phyloP scores from a whole-genome alignment of 805 yeast genomes.

The Scheffersomyces coipomensis region DNA sequence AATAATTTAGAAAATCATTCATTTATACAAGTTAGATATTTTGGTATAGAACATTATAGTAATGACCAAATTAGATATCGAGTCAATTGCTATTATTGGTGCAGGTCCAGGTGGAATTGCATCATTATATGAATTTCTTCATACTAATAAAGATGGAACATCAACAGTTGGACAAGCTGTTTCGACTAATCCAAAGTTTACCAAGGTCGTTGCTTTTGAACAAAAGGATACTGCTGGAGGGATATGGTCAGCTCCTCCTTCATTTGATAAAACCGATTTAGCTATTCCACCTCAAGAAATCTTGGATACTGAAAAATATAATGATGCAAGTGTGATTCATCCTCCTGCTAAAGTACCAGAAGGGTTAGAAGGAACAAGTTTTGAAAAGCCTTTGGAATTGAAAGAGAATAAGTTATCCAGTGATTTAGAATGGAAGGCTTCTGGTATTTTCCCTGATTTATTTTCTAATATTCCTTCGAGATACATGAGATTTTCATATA shows the following conservation, averaged over 20 bases:
- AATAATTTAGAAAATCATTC: too few relatives aligned
- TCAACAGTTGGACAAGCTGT: constrained; percentile 16
- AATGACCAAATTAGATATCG: constrained; percentile 14
- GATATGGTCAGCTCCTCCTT: constrained; percentile 41
- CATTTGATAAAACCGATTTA: constrained; percentile 17
- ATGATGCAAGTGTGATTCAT: constrained; percentile 31
- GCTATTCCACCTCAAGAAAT: constrained; percentile 28
- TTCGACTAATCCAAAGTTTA: constrained; percentile 21
- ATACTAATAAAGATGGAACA: constrained; percentile 25
- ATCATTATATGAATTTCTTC: constrained; percentile 27
- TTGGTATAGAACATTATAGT: too few relatives aligned
- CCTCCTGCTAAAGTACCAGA: constrained; percentile 13
- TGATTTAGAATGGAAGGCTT: constrained; percentile 33
- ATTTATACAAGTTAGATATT: too few relatives aligned
- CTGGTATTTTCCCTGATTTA: constrained; percentile 36
- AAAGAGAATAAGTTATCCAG: constrained; percentile 7
- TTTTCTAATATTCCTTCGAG: constrained; percentile 42
- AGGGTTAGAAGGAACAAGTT: constrained; percentile 14
- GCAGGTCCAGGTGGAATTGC: constrained; percentile 36
- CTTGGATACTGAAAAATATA: constrained; percentile 26
- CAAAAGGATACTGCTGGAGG: constrained; percentile 45
- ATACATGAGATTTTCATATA: constrained; percentile 37
- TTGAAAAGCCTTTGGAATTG: constrained; percentile 12
- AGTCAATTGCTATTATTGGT: constrained; percentile 25
- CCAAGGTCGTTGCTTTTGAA: constrained; percentile 42